phyloP scores from a whole-genome alignment of 306 rosid species.

The Gastrolobium villosum region DNA sequence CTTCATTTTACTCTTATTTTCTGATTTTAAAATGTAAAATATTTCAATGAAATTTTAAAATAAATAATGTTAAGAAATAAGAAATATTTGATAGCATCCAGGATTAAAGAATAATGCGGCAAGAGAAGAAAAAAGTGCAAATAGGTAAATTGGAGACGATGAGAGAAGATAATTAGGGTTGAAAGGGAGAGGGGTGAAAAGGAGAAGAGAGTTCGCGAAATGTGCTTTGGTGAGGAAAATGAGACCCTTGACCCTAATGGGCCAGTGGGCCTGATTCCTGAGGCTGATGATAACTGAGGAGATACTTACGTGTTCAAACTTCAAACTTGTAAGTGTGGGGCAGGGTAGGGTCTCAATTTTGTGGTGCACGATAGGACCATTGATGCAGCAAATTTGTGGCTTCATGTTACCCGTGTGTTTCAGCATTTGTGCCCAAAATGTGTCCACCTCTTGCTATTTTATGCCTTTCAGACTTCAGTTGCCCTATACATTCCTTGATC shows the following conservation, averaged over 20 bases:
- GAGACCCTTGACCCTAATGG: background rate
- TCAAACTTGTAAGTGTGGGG: too few relatives aligned
- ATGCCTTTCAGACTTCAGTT: too few relatives aligned
- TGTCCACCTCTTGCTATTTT: too few relatives aligned
- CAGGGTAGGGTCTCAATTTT: background rate
- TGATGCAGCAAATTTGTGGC: conserved; percentile 16
- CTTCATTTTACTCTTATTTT: too few relatives aligned
- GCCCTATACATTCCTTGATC: too few relatives aligned
- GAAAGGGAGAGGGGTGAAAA: background rate
- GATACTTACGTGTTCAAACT: background rate
- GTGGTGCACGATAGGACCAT: conserved; percentile 26
- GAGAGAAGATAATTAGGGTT: conserved; percentile 18
- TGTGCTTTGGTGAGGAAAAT: background rate
- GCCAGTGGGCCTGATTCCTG: background rate
- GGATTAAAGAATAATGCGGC: background rate
- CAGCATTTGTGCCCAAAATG: too few relatives aligned
- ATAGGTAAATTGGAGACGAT: background rate
- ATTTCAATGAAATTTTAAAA: background rate
- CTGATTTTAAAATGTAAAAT: background rate
- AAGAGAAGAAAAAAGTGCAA: background rate
- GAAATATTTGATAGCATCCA: background rate
- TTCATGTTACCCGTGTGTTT: background rate
- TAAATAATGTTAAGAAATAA: background rate
- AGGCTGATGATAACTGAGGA: background rate
- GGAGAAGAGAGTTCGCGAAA: conserved; percentile 11